A percentile compares a stretch with the other conserved stretches of the same genome.
phyloP scores from a whole-genome alignment of 345 rosid species.

The Lumnitzera racemosa region DNA sequence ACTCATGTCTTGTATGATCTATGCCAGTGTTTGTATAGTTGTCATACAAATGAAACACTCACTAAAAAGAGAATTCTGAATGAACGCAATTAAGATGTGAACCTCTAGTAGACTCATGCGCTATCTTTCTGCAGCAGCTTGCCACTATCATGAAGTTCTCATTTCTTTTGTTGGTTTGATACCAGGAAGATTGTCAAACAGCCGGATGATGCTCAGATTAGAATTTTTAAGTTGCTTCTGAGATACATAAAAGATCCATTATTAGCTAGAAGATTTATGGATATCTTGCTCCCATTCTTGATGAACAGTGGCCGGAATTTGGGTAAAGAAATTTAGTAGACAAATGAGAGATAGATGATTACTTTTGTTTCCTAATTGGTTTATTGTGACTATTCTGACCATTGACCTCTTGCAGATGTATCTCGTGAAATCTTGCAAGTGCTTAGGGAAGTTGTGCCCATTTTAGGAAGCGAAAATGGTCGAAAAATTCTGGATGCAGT shows the following conservation, averaged over 20 bases:
- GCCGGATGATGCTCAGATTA: conserved; percentile 51
- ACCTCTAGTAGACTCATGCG: too few relatives aligned
- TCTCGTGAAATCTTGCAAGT: conserved; percentile 46
- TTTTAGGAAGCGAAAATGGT: conserved; percentile 36
- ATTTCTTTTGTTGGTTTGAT: too few relatives aligned
- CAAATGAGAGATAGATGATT: too few relatives aligned
- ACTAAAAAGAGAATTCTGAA: too few relatives aligned
- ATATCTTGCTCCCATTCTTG: conserved; percentile 60
- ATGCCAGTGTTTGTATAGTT: too few relatives aligned
- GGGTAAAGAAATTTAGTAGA: conserved; percentile 32
- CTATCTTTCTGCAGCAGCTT: too few relatives aligned
- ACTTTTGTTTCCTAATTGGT: too few relatives aligned
- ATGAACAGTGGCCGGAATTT: conserved; percentile 39
- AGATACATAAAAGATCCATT: conserved; percentile 46
- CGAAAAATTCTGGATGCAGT: conserved; percentile 38
- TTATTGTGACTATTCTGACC: not conserved
- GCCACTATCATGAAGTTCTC: too few relatives aligned
- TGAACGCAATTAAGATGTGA: too few relatives aligned
- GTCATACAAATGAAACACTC: too few relatives aligned
- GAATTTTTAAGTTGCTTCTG: conserved; percentile 60
- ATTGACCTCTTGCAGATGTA: conserved; percentile 38
- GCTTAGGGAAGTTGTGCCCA: conserved; percentile 47
- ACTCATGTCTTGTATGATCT: too few relatives aligned
- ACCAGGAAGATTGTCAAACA: conserved; percentile 62
- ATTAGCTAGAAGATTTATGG: conserved; percentile 49